Evolutionary conservation across 2,329 filamentous ascomycete genomes (phyloP).

Genomic region (Calonectria ilicicola): DNA sequence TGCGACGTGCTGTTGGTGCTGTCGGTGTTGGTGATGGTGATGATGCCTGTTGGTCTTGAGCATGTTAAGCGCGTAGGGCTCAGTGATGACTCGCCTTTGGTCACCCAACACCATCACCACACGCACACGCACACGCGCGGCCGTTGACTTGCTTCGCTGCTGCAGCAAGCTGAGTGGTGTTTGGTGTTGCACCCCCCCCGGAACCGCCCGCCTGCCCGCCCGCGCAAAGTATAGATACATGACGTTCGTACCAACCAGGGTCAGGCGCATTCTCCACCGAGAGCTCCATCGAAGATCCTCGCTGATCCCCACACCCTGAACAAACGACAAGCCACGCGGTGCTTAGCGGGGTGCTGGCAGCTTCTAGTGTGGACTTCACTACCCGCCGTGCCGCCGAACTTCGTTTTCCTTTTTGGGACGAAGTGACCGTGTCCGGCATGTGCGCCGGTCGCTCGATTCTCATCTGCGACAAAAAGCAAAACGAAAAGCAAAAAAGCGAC

Average conservation of each 20-base stretch:
- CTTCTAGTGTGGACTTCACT: slow-evolving; percentile 25
- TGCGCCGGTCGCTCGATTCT: neutral
- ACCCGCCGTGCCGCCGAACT: slow-evolving; percentile 2
- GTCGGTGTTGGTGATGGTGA: neutral
- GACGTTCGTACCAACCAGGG: slow-evolving; percentile 26
- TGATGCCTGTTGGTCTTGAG: neutral
- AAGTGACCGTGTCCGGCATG: neutral
- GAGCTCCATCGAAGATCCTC: slow-evolving; percentile 35
- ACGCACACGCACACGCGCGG: slow-evolving; percentile 23
- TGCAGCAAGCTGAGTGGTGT: slow-evolving; percentile 16
- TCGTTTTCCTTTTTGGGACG: slow-evolving; percentile 23
- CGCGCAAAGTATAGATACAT: slow-evolving; percentile 23
- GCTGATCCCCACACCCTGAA: slow-evolving; percentile 25
- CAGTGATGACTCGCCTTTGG: neutral
- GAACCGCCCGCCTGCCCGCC: slow-evolving; percentile 19
- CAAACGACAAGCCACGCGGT: slow-evolving; percentile 33
- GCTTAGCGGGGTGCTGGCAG: slow-evolving; percentile 25
- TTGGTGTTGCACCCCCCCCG: slow-evolving; percentile 27
- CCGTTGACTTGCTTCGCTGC: slow-evolving; percentile 6
- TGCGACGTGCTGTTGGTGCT: slow-evolving; percentile 29
- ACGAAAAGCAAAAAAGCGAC: neutral
- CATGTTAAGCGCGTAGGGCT: slow-evolving; percentile 28
- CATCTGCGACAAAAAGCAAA: neutral
- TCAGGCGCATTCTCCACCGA: slow-evolving; percentile 30
- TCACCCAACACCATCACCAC: neutral